These are phyloP conservation scores for Colletotrichum spinosum DNA, from an alignment of 2,329 filamentous ascomycete genomes.

Conservation along the genomic window DNA sequence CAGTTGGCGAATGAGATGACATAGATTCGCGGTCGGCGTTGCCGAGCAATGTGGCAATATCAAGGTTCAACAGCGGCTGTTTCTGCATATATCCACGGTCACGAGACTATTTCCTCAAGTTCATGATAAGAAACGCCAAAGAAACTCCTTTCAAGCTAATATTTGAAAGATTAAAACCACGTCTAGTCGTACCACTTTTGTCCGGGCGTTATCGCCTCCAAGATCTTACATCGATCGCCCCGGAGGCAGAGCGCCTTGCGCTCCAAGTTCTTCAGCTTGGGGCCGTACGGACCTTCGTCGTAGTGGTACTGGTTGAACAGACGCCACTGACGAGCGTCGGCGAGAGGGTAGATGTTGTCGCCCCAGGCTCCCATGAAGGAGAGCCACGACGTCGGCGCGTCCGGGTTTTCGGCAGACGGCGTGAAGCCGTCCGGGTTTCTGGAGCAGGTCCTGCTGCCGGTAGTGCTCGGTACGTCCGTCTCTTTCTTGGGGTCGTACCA, in stretches of 20 bases:
- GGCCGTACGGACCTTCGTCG: slow-evolving; percentile 87
- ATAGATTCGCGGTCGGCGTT: no score
- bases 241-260: slow-evolving; percentile 78
- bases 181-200: slow-evolving; percentile 55
- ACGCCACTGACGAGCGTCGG: slow-evolving; percentile 86
- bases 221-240: slow-evolving; percentile 58
- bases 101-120: no score
- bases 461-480: slow-evolving; percentile 43
- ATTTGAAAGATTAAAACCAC: not conserved
- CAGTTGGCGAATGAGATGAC: no score
- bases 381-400: slow-evolving; percentile 88
- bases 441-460: slow-evolving; percentile 27
- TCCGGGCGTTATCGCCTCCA: slow-evolving; percentile 65
- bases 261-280: slow-evolving; percentile 86
- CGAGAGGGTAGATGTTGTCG: slow-evolving; percentile 87
- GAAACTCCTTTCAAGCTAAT: no score
- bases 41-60: no score
- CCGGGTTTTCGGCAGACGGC: slow-evolving; percentile 74
- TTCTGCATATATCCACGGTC: no score
- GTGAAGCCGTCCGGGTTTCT: slow-evolving; percentile 52
- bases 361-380: slow-evolving; percentile 92
- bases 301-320: slow-evolving; percentile 96
- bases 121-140: no score
- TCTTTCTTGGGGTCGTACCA: slow-evolving; percentile 76
- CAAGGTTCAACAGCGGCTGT: no score